These are phyloP conservation scores for Metschnikowia proteae DNA, from an alignment of 805 yeast species.

Conservation along the genomic window DNA sequence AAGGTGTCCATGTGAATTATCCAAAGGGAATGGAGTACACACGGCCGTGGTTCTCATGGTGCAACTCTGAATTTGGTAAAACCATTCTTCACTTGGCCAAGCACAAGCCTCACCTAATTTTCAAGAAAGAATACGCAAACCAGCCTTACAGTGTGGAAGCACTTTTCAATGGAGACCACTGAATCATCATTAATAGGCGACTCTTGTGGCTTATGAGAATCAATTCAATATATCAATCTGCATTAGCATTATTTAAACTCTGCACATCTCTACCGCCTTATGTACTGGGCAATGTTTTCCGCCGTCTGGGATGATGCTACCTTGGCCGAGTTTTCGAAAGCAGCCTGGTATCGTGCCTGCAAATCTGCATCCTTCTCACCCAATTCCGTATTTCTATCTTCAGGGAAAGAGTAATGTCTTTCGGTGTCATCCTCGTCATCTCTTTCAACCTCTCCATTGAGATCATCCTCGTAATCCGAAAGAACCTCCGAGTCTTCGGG, in stretches of 20 bases:
- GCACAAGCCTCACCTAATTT: constrained; percentile 69
- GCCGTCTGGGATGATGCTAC: constrained; percentile 63
- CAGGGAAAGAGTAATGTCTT: constrained; percentile 70
- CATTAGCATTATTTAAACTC: not conserved
- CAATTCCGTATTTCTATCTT: constrained; percentile 60
- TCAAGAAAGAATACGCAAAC: constrained; percentile 39
- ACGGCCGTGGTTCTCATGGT: constrained; percentile 93
- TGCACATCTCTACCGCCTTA: constrained; percentile 24
- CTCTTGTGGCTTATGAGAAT: not conserved
- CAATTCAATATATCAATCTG: not conserved
- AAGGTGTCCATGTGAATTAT: constrained; percentile 64
- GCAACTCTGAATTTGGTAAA: constrained; percentile 86
- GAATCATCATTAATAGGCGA: not conserved
- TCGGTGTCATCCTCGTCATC: constrained; percentile 41
- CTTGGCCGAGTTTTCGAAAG: constrained; percentile 62
- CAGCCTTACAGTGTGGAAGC: constrained; percentile 30
- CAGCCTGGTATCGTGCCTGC: constrained; percentile 69
- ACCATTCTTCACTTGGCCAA: constrained; percentile 73
- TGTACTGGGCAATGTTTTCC: constrained; percentile 66
- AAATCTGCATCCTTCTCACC: constrained; percentile 47
- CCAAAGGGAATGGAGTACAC: constrained; percentile 51
- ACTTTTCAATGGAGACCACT: constrained; percentile 6
- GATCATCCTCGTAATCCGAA: constrained; percentile 48
- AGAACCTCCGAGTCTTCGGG: constrained; percentile 43
- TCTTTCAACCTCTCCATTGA: constrained; percentile 45